Base-by-base conservation (phyloP, 2,329 filamentous ascomycete species). In the Cryphonectria japonica region DNA sequence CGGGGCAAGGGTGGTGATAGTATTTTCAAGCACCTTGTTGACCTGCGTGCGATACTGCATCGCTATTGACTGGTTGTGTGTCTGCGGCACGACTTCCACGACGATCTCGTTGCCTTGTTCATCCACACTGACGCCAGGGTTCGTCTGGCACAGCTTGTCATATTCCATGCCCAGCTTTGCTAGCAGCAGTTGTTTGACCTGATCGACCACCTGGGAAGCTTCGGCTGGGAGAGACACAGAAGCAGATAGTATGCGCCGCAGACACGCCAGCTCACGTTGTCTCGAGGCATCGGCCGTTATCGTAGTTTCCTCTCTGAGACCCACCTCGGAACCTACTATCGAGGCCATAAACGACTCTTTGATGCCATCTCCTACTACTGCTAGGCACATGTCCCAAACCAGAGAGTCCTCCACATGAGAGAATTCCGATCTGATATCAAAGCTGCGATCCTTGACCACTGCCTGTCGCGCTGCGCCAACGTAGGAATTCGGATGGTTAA, bases 361-460 rank as follows among this genome's bases (percentile, higher is more conserved):
- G 67, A 77, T 71, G 57, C 74, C 73, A 41, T 75, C 74, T 65
- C 76, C 78, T 66, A 77, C 80, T 57, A 75, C 77, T n/a, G 76
- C 81, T 69, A 78, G 80, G 29, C 83, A 80, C 0, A 89, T 81
- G 69, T 87, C 84, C 79, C 84, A 84, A 6, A 88, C 80, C 75
- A 89, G 84, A 8, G 83, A 82, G 65, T 86, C 85, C 75, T 88
- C 86, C 9, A 89, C 81, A 71, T 87, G 84, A 7, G 81, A 78
- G 68, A 88, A 86, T 5, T 81, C 80, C 1, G 80, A 77, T 3
- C 84, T 77, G 0, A 81, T 76, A 0, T 63, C 65, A 8, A 72
- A 69, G 0, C 76, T 71, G n/a, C 77, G 70, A 7, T 80, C 52
- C 62, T 37, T 70, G 16, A 68, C 74, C n/a, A 77, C 74, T 3